A percentile compares a stretch with the other conserved stretches of the same genome.
phyloP scores from a whole-genome alignment of 768 basidiomycete genomes.

The Tulasnella sp. region DNA sequence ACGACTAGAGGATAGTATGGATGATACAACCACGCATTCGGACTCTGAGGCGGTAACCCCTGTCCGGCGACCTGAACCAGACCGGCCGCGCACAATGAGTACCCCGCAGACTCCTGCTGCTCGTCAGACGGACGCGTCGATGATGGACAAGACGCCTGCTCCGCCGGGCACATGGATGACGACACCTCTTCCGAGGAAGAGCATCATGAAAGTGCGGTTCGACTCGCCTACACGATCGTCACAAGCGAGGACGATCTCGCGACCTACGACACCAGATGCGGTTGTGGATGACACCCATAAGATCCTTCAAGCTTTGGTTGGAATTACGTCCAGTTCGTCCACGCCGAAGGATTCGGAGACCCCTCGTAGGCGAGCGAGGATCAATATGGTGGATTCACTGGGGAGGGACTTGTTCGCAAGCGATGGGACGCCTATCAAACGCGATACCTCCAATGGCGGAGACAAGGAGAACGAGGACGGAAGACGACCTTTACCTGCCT shows the following conservation, averaged over 20 bases:
- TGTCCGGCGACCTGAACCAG: neutral
- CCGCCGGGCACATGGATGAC: slow-evolving; percentile 3
- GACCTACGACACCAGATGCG: slow-evolving; percentile 1
- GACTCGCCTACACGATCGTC: neutral
- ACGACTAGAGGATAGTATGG: neutral
- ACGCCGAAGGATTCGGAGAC: neutral
- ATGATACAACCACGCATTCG: too few species aligned
- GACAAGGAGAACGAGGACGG: neutral
- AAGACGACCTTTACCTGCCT: too few species aligned
- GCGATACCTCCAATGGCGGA: neutral
- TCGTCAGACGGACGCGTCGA: neutral
- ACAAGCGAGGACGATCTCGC: neutral
- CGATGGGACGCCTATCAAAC: slow-evolving; percentile 1
- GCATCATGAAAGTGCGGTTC: slow-evolving; percentile 9
- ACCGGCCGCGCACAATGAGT: neutral
- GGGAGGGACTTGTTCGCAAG: slow-evolving; percentile 2
- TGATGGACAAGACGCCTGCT: neutral
- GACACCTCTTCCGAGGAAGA: slow-evolving; percentile 7
- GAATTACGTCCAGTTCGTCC: neutral
- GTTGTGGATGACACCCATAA: neutral
- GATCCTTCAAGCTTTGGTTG: neutral
- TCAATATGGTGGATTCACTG: slow-evolving; percentile 1
- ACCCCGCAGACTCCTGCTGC: neutral
- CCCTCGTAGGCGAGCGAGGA: neutral
- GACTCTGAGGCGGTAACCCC: neutral